Percentiles rank a stretch among this genome's conserved stretches.
Evolutionary conservation across 176 grass and related monocot genomes (phyloP).

Genomic region (Puya raimondii): DNA sequence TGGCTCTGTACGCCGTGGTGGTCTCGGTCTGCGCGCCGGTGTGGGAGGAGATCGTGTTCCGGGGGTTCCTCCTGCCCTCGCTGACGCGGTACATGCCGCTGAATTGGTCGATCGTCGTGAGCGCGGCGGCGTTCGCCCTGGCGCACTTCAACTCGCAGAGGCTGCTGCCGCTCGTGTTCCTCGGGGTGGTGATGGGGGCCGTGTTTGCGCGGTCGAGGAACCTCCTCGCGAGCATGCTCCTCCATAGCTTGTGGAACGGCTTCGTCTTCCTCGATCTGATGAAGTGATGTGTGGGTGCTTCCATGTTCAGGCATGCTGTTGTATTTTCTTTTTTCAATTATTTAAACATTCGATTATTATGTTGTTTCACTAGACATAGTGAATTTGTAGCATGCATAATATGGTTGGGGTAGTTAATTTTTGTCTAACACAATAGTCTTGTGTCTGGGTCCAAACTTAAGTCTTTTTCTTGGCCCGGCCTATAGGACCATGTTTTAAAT

Average conservation of each 20-base stretch:
- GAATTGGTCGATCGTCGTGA: conserved; percentile 60
- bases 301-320: background rate
- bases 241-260: conserved; percentile 91
- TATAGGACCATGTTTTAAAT: too few species aligned
- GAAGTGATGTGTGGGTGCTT: conserved; percentile 37
- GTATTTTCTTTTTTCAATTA: background rate
- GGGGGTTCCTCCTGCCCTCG: conserved; percentile 94
- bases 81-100: conserved; percentile 83
- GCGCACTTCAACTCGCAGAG: conserved; percentile 91
- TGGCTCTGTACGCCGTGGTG: conserved; percentile 79
- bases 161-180: conserved; percentile 75
- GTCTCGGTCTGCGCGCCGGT: conserved; percentile 78
- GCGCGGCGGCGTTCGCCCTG: conserved; percentile 69
- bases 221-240: conserved; percentile 64
- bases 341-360: too few species aligned
- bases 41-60: conserved; percentile 96
- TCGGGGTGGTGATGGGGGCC: conserved; percentile 85
- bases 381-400: too few species aligned
- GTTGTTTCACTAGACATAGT: too few species aligned
- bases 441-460: too few species aligned
- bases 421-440: too few species aligned
- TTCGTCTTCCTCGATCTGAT: conserved; percentile 97
- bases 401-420: too few species aligned
- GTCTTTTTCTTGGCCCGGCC: too few species aligned
- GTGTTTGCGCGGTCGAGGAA: conserved; percentile 77